Conservation (phyloP, 2,329 filamentous ascomycete species). For the Aspergillus clavatus region DNA sequence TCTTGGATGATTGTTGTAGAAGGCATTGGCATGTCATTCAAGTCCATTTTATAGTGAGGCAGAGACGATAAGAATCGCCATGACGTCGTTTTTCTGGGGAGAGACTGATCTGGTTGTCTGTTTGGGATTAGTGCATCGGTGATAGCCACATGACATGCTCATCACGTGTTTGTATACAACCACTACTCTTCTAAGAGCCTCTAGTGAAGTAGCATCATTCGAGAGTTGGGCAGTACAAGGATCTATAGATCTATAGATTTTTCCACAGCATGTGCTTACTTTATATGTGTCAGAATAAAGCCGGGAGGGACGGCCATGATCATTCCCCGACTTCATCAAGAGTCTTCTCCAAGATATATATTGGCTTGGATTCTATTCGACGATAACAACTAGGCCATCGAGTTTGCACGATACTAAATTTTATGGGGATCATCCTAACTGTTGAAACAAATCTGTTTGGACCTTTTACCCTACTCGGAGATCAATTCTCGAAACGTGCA, state of each 20-base stretch:
- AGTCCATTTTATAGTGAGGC: background rate
- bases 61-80: background rate
- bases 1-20: background rate
- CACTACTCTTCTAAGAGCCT: background rate
- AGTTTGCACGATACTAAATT: too few relatives aligned
- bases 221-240: background rate
- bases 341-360: too few relatives aligned
- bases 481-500: background rate
- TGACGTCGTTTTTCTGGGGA: background rate
- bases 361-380: too few relatives aligned
- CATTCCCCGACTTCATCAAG: too few relatives aligned
- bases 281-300: too few relatives aligned
- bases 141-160: too few relatives aligned
- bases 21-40: background rate
- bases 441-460: conserved; percentile 19
- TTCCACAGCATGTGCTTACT: too few relatives aligned
- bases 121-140: background rate
- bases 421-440: too few relatives aligned
- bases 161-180: background rate
- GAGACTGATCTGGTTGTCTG: background rate
- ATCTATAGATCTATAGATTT: too few relatives aligned
- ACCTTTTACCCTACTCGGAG: too few relatives aligned
- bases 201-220: background rate
- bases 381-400: too few relatives aligned
- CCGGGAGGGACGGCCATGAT: too few relatives aligned